These are phyloP conservation scores for Neurospora sp. DNA, from an alignment of 495 filamentous ascomycete species.

Conservation along the genomic window DNA sequence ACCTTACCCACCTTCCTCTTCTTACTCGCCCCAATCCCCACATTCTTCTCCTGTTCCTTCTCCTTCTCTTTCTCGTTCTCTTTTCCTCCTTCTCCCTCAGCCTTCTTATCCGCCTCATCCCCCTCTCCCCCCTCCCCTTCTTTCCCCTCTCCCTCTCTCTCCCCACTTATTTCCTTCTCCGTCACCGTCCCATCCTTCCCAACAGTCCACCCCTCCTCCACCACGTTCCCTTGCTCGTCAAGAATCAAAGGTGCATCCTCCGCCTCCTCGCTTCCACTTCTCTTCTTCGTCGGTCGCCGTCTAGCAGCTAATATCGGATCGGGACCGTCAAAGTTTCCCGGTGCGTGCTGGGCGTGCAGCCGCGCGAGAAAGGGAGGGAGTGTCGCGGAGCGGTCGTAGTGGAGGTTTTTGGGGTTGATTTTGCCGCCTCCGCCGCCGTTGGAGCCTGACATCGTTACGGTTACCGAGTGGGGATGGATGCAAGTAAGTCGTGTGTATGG, in stretches of 20 bases:
- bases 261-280: constrained; percentile 37
- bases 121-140: too few species aligned
- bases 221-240: constrained; percentile 34
- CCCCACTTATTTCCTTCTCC: constrained; percentile 2
- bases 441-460: not conserved
- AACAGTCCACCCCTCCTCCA: not conserved
- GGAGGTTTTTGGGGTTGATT: constrained; percentile 45
- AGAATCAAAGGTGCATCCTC: constrained; percentile 39
- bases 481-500: too few species aligned
- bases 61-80: not conserved
- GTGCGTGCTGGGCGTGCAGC: constrained; percentile 30
- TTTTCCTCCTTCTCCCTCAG: not conserved
- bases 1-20: constrained; percentile 42
- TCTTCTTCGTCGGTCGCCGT: constrained; percentile 26
- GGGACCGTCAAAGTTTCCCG: constrained; percentile 19
- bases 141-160: not conserved
- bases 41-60: constrained; percentile 2
- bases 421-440: constrained; percentile 23
- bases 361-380: constrained; percentile 47
- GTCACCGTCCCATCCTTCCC: constrained; percentile 29
- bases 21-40: constrained; percentile 29
- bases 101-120: not conserved
- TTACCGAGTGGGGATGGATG: too few species aligned
- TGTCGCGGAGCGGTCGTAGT: constrained; percentile 28
- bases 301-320: constrained; percentile 36